Evolutionary conservation across 2,329 filamentous ascomycete genomes (phyloP).

Genomic region (Xylaria sp.): DNA sequence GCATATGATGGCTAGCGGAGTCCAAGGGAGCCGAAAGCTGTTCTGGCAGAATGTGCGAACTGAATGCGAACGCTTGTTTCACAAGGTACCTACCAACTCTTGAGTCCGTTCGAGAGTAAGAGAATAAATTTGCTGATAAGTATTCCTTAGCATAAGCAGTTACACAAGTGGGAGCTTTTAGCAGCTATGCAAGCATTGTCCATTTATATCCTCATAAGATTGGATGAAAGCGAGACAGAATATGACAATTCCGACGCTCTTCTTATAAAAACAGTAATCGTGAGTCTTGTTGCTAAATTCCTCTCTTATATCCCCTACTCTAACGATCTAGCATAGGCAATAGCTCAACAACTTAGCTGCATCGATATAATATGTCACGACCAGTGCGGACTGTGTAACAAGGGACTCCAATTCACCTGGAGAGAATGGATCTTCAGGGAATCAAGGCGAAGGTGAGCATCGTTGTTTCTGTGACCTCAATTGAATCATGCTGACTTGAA

Average conservation of each 20-base stretch:
- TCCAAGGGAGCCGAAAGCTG: conserved; percentile 52
- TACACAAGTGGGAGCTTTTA: conserved; percentile 54
- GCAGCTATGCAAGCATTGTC: conserved; percentile 57
- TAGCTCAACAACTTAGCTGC: conserved; percentile 35
- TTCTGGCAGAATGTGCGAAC: conserved; percentile 58
- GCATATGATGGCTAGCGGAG: conserved; percentile 51
- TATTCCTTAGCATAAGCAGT: conserved; percentile 43
- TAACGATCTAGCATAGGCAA: conserved; percentile 1
- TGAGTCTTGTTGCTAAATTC: conserved; percentile 40
- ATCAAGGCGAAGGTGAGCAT: conserved; percentile 52
- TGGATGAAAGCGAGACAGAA: conserved; percentile 58
- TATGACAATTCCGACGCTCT: conserved; percentile 56
- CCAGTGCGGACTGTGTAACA: conserved; percentile 36
- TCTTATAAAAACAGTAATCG: conserved; percentile 51
- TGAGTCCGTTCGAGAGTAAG: neutral
- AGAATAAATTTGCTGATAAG: conserved; percentile 20
- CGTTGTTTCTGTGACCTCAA: neutral
- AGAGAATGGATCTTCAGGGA: conserved; percentile 57
- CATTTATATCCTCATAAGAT: conserved; percentile 56
- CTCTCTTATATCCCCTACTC: neutral
- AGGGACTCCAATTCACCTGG: conserved; percentile 48
- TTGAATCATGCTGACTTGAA: conserved; percentile 32
- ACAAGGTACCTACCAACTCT: conserved; percentile 48
- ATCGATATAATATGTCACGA: conserved; percentile 36
- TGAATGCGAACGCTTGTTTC: conserved; percentile 55